Conservation (phyloP, 768 basidiomycete genomes). For the Phylloporus sp. region DNA sequence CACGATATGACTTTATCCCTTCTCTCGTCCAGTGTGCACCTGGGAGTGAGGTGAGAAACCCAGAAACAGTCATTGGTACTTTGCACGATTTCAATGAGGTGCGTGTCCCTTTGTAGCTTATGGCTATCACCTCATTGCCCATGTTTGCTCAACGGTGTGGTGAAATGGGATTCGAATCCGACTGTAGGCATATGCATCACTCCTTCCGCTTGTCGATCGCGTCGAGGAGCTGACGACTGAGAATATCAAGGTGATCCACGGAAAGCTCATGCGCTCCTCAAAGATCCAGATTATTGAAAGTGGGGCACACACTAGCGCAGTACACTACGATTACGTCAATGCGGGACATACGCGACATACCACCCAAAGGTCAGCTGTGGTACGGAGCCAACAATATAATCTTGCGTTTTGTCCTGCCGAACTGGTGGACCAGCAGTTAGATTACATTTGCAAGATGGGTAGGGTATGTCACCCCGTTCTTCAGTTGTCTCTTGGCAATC, state of each 20-base stretch:
- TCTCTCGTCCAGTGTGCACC: conserved; percentile 22
- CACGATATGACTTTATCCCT: conserved; percentile 23
- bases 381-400: conserved; percentile 32
- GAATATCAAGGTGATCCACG: conserved; percentile 27
- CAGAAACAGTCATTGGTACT: conserved; percentile 16
- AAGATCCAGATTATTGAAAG: conserved; percentile 24
- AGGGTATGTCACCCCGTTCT: conserved; percentile 16
- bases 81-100: conserved; percentile 28
- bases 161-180: neutral
- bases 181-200: conserved; percentile 23
- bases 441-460: conserved; percentile 35
- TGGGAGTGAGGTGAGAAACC: conserved; percentile 24
- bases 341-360: conserved; percentile 28
- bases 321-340: conserved; percentile 29
- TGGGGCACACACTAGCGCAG: neutral
- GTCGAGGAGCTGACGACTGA: conserved; percentile 27
- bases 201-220: conserved; percentile 21
- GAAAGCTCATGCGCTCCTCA: conserved; percentile 30
- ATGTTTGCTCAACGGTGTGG: neutral
- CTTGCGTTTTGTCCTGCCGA: conserved; percentile 32
- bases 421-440: conserved; percentile 30
- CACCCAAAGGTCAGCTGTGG: conserved; percentile 28
- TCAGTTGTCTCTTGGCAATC: neutral
- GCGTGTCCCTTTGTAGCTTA: neutral
- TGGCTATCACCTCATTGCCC: neutral